Evolutionary conservation across 306 rosid species (phyloP), one percentile per base, ranked within the genome.

Genomic region (Quercus robur): DNA sequence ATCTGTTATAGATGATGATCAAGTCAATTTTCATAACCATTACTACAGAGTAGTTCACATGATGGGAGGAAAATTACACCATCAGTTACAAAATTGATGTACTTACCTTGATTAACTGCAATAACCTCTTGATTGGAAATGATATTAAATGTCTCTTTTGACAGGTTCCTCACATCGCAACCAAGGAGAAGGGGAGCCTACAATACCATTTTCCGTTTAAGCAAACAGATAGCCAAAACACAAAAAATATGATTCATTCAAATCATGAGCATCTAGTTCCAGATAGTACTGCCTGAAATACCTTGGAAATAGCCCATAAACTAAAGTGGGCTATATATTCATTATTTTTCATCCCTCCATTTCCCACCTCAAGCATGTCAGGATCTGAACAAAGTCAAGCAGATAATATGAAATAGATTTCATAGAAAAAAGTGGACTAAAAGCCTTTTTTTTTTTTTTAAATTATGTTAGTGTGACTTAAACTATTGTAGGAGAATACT

Each of bases 171-270:
- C 80, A 95, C 75, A 84, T 95, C 97, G 78, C 98, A 93, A 26
- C 99, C 98, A n/a, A 95, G 91, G 75, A 95, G 97, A 85, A 95
- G 98, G 66, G 98, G 99, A 84, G 99, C 99, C 99, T 95, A 85
- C 75, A 88, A 49, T 67, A 63, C 74, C n/a, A 59, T 63, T 66
- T 2, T 2, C 20, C 7, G 30, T 75, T 70, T 80, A 80, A 81
- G 41, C 54, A 62, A 61, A 52, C 73, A 64, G 46, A 46, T 15
- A 18, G 6, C 19, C 20, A 10, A 41, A 64, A 2, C 30, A 0
- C 46, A 38, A 38, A 38, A 38, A 38, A 38, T 30, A 58, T 58
- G 56, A 23, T 11, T 54, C 25, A 10, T 62, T 52, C 49, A 57
- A 82, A 66, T 49, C 30, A 66, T 18, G 46, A 71, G 44, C 35